Evolutionary conservation across 352 stramenopile genomes (phyloP), one percentile per base, ranked within the genome.

Genomic region (Phytophthora idaei): DNA sequence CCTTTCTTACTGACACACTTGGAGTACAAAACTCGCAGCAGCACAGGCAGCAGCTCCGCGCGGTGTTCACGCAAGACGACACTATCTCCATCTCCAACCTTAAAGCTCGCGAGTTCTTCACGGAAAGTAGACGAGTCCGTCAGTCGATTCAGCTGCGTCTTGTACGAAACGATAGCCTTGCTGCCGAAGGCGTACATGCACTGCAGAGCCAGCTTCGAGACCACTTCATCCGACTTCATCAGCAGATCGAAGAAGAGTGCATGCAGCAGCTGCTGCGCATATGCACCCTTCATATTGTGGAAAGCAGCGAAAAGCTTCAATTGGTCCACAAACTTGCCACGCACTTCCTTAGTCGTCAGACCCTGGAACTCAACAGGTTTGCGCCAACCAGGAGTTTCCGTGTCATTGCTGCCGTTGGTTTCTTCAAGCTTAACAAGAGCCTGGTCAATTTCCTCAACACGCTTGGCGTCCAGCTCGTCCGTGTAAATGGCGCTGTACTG

Each of bases 61-160:
- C 92, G 87, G 56, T 98, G 93, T 47, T 96, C 90, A 5, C 74
- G 74, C 21, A 95, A 73, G 28, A 98, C 78, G 7, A 87, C 42
- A 14, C 85, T 80, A 1, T 85, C 77, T n/a, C 81, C 80, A 2
- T 85, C 69, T 27, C 80, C 81, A 61, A 97, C 83, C 56, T 91
- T 90, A 67, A 98, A 97, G 14, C 77, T 95, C 11, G 94, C 92
- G 17, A 98, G 75, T 69, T 97, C 89, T 62, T 98, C 90, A 17
- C 93, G 85, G 71, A 98, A 96, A 41, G 80, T 92, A 5, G 74
- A 56, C 7, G 90, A 81, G 52, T 97, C 84, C 0, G 80, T 81
- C 32, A 98, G 82, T 36, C 87, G 85, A 42, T 93, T 84, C 14
- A 97, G 71, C 65, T 93, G 85, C 7, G 78, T 78, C 73, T 94